Evolutionary conservation across 108 stramenopile species (phyloP).

Genomic region (Seminavis robusta): DNA sequence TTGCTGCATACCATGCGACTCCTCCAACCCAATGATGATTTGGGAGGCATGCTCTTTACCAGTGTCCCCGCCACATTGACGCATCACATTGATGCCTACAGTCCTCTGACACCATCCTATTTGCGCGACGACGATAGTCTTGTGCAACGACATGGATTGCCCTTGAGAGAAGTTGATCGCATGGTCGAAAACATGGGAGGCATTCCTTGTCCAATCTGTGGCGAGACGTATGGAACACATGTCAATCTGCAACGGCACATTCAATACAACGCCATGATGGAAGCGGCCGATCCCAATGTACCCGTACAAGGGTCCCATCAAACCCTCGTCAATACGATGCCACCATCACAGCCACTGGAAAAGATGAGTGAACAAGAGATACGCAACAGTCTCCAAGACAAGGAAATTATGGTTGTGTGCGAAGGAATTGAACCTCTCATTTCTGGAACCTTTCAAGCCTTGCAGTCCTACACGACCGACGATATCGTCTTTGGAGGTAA

Average conservation of each 20-base stretch:
- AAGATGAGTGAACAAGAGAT: conserved; percentile 27
- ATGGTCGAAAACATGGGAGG: conserved; percentile 34
- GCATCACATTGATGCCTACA: conserved; percentile 56
- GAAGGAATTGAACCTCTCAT: conserved; percentile 60
- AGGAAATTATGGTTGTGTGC: conserved; percentile 56
- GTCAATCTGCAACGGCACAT: conserved; percentile 43
- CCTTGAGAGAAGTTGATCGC: conserved; percentile 38
- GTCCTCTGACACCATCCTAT: conserved; percentile 20
- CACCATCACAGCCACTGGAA: too few species aligned
- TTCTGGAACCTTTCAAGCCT: conserved; percentile 59
- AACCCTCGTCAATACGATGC: too few species aligned
- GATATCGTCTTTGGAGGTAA: conserved; percentile 65
- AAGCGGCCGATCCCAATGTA: conserved; percentile 30
- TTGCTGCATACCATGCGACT: conserved; percentile 42
- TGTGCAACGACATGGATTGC: too few species aligned
- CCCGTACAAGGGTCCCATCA: too few species aligned
- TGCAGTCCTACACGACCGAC: conserved; percentile 69
- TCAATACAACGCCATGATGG: conserved; percentile 33
- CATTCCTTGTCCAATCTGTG: conserved; percentile 53
- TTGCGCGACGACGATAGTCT: too few species aligned
- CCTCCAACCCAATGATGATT: conserved; percentile 53
- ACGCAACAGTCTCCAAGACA: conserved; percentile 22
- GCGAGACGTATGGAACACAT: conserved; percentile 52
- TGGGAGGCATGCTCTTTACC: conserved; percentile 39
- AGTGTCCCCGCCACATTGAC: conserved; percentile 36